Evolutionary conservation across 179 eudicot genomes (phyloP).

Genomic region (Spinacia oleracea): DNA sequence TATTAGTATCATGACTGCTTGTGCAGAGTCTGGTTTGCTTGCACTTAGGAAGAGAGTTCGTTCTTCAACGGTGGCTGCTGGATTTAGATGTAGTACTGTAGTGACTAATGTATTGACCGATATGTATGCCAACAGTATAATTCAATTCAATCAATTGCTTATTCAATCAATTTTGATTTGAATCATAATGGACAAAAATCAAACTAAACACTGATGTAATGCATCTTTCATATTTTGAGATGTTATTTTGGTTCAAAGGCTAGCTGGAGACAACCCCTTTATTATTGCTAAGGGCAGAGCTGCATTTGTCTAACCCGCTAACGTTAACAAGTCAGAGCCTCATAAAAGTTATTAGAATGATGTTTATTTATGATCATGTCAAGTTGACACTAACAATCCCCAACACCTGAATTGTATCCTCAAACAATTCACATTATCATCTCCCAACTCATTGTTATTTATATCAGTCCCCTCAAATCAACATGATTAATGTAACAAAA

Average conservation of each 20-base stretch:
- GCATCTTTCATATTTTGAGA: not conserved
- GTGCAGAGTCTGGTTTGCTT: slow-evolving; percentile 29
- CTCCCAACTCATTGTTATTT: not conserved
- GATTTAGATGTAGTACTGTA: too few relatives aligned
- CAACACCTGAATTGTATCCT: not conserved
- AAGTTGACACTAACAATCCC: not conserved
- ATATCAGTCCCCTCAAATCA: not conserved
- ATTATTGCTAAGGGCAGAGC: not conserved
- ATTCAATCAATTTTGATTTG: too few relatives aligned
- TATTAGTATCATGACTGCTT: slow-evolving; percentile 25
- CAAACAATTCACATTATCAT: not conserved
- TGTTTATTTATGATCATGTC: not conserved
- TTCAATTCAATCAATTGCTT: too few relatives aligned
- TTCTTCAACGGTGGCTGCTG: too few relatives aligned
- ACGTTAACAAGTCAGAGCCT: not conserved
- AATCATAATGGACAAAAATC: too few relatives aligned
- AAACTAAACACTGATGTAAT: not conserved
- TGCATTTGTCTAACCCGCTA: not conserved
- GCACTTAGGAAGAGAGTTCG: slow-evolving; percentile 28
- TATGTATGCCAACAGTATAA: too few relatives aligned
- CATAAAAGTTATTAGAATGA: not conserved
- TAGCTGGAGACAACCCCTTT: not conserved
- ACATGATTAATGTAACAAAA: not conserved
- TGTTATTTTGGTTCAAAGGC: not conserved
- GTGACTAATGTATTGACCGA: too few relatives aligned